Evolutionary conservation across 495 filamentous ascomycete species (phyloP).

Genomic region (Aspergillus haitiensis): DNA sequence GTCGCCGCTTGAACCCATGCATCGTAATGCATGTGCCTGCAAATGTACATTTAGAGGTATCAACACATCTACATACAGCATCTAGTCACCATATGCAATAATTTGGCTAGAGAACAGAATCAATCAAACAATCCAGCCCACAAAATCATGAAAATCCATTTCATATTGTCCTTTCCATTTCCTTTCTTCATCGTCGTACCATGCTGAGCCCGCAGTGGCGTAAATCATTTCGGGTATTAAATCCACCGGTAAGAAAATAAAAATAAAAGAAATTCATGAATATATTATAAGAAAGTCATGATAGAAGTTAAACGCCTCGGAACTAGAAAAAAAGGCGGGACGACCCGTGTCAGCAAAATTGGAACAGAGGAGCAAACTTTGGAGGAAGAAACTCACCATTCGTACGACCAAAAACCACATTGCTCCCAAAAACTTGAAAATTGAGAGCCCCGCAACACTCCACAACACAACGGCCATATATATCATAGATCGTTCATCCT

Average conservation of each 20-base stretch:
- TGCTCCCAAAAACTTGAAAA: constrained; percentile 88
- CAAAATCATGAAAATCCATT: constrained; percentile 1
- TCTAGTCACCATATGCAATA: too few species aligned
- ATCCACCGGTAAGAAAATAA: constrained; percentile 10
- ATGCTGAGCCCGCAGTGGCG: constrained; percentile 22
- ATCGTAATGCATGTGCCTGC: too few species aligned
- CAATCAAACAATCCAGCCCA: constrained; percentile 5
- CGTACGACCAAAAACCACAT: constrained; percentile 94
- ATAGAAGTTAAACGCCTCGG: constrained; percentile 47
- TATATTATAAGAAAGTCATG: too few species aligned
- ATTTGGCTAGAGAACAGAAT: background rate
- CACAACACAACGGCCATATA: constrained; percentile 92
- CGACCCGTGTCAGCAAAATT: too few species aligned
- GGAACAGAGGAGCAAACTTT: background rate
- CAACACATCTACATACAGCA: constrained; percentile 13
- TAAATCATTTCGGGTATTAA: constrained; percentile 6
- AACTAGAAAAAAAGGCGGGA: constrained; percentile 39
- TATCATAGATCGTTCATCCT: constrained; percentile 60
- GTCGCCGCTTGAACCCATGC: too few species aligned
- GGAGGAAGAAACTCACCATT: constrained; percentile 53
- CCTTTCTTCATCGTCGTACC: constrained; percentile 17
- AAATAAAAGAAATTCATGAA: constrained; percentile 4
- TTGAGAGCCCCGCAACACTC: constrained; percentile 82
- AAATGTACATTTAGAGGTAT: constrained; percentile 17
- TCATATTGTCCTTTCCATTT: background rate